Evolutionary conservation across 352 stramenopile genomes (phyloP).

Genomic region (Phytophthora agathidicida): DNA sequence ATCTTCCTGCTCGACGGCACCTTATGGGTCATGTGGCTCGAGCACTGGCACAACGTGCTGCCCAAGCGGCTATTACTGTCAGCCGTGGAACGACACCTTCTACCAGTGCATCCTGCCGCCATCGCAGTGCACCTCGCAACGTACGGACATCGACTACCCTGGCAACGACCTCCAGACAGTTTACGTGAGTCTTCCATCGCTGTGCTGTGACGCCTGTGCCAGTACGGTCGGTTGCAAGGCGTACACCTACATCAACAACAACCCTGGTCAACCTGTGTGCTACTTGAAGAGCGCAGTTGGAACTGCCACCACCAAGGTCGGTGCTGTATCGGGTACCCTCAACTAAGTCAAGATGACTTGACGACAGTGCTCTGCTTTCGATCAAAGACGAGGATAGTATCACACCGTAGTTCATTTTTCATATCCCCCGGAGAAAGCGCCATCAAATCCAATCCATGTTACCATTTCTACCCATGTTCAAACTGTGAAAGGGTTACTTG

Average conservation of each 20-base stretch:
- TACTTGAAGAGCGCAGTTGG: conserved; percentile 41
- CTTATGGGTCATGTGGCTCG: conserved; percentile 25
- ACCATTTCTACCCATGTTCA: conserved; percentile 3
- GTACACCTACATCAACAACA: conserved; percentile 56
- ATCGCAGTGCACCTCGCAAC: conserved; percentile 30
- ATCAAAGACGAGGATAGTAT: neutral
- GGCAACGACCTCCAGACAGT: conserved; percentile 53
- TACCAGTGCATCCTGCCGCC: conserved; percentile 44
- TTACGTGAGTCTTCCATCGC: conserved; percentile 39
- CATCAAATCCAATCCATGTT: neutral
- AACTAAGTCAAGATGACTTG: conserved; percentile 28
- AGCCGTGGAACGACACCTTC: conserved; percentile 41
- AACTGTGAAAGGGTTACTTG: conserved; percentile 26
- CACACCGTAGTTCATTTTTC: neutral
- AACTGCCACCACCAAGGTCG: conserved; percentile 19
- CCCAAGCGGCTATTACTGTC: conserved; percentile 42
- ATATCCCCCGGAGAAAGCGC: neutral
- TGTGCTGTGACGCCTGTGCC: conserved; percentile 49
- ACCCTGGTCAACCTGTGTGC: conserved; percentile 26
- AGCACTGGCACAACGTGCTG: conserved; percentile 35
- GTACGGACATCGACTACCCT: conserved; percentile 41
- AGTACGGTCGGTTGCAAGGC: conserved; percentile 39
- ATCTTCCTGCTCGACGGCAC: conserved; percentile 20
- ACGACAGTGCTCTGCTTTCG: neutral
- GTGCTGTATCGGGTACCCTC: conserved; percentile 41